Conservation (phyloP, 2,329 filamentous ascomycete species). For the Beauveria rudraprayagi region DNA sequence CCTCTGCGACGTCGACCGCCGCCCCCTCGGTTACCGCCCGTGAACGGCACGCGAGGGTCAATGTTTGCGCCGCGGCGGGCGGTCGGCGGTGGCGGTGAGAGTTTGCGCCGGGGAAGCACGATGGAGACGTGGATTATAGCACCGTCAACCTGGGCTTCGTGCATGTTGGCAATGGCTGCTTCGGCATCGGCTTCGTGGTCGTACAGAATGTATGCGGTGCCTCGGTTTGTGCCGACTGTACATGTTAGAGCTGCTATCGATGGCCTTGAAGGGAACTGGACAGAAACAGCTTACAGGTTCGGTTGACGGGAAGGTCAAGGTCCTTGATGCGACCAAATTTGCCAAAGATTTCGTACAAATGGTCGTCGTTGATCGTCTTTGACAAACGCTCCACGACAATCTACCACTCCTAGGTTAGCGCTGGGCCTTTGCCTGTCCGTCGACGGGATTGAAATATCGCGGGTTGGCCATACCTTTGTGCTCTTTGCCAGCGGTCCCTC, state of each 20-base stretch:
- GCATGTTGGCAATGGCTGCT: constrained; percentile 89
- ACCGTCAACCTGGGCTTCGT: constrained; percentile 90
- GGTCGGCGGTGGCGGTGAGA: constrained; percentile 70
- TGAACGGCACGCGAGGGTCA: constrained; percentile 36
- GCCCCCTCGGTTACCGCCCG: constrained; percentile 26
- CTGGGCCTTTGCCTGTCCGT: neutral
- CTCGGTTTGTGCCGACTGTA: constrained; percentile 75
- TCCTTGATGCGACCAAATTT: constrained; percentile 79
- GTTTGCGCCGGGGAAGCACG: constrained; percentile 73
- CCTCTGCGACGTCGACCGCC: constrained; percentile 27
- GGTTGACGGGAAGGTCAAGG: constrained; percentile 83
- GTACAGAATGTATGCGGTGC: constrained; percentile 89
- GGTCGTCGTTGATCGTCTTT: constrained; percentile 84
- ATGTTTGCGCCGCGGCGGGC: constrained; percentile 56
- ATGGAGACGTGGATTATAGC: constrained; percentile 79
- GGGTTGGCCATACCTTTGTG: constrained; percentile 40
- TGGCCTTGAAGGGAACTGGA: neutral
- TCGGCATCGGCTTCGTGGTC: constrained; percentile 71
- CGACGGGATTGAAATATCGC: too few relatives aligned
- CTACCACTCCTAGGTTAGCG: constrained; percentile 22
- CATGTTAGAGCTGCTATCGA: constrained; percentile 25
- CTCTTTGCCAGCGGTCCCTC: constrained; percentile 33
- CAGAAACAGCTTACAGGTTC: constrained; percentile 55
- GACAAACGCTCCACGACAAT: constrained; percentile 95
- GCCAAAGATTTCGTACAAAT: constrained; percentile 87